A percentile compares a stretch with the other conserved stretches of the same genome.
Evolutionary conservation across 768 basidiomycete genomes (phyloP).

Genomic region (Tulasnella sp.): DNA sequence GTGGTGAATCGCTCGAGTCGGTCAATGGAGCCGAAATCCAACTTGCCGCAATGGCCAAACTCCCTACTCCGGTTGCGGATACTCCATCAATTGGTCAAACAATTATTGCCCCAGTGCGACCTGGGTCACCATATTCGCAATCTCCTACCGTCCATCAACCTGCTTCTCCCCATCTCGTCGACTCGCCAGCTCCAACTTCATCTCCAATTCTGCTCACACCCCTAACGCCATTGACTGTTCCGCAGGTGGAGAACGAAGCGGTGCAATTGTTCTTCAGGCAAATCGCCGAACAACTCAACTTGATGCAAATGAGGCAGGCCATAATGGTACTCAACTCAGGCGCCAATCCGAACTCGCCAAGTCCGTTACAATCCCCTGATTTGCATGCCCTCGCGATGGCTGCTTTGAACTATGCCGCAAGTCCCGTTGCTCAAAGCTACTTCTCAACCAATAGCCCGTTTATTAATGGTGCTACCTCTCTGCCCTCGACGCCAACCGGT

Average conservation of each 20-base stretch:
- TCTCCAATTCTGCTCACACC: slow-evolving; percentile 21
- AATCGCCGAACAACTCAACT: slow-evolving; percentile 65
- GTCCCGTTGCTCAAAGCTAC: slow-evolving; percentile 17
- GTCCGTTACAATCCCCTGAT: too few species aligned
- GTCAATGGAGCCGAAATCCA: too few species aligned
- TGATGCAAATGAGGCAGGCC: slow-evolving; percentile 47
- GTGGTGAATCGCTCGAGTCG: too few species aligned
- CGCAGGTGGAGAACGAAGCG: slow-evolving; percentile 56
- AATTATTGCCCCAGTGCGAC: too few species aligned
- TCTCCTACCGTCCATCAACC: slow-evolving; percentile 20
- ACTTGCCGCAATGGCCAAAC: too few species aligned
- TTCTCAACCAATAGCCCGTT: too few species aligned
- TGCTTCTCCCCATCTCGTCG: slow-evolving; percentile 18
- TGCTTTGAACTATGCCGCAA: slow-evolving; percentile 10
- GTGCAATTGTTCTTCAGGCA: slow-evolving; percentile 80
- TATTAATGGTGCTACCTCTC: slow-evolving; percentile 16
- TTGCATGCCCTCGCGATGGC: slow-evolving; percentile 8
- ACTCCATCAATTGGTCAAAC: too few species aligned
- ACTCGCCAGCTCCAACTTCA: slow-evolving; percentile 20
- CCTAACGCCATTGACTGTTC: slow-evolving; percentile 40
- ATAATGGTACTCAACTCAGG: slow-evolving; percentile 9
- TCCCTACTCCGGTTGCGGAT: too few species aligned
- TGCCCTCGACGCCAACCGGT: slow-evolving; percentile 17
- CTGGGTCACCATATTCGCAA: not conserved
- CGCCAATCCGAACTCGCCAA: not conserved